phyloP scores from a whole-genome alignment of 371 early-diverging fungal species.

The Lichtheimia ramosa region DNA sequence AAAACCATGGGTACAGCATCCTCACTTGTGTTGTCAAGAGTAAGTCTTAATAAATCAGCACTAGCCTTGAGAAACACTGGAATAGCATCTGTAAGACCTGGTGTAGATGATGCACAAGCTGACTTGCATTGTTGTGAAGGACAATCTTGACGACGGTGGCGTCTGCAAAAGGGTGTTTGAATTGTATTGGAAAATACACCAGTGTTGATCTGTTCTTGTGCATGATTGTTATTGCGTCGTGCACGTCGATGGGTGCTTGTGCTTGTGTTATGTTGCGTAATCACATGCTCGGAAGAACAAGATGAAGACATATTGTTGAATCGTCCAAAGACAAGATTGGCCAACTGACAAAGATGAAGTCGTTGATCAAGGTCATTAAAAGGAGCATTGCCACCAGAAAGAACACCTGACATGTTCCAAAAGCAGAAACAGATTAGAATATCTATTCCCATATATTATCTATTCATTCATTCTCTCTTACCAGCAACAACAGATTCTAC shows the following conservation, averaged over 20 bases:
- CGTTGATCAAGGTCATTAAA: conserved; percentile 56
- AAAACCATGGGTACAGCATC: conserved; percentile 33
- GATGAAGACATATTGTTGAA: conserved; percentile 46
- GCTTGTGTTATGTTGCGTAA: conserved; percentile 23
- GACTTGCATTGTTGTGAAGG: not conserved
- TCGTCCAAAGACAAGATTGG: conserved; percentile 64
- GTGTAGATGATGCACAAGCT: conserved; percentile 6
- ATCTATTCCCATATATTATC: not conserved
- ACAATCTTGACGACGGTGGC: conserved; percentile 30
- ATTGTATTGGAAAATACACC: conserved; percentile 27
- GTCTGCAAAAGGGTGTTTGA: conserved; percentile 36
- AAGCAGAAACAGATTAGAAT: not conserved
- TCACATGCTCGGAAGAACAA: conserved; percentile 35
- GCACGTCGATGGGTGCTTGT: conserved; percentile 10
- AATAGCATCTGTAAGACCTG: conserved; percentile 57
- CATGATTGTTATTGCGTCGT: conserved; percentile 16
- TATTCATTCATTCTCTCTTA: conserved; percentile 6
- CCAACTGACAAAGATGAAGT: conserved; percentile 60
- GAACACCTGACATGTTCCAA: conserved; percentile 37
- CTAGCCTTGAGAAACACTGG: conserved; percentile 59
- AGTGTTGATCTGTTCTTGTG: conserved; percentile 5
- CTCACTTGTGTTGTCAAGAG: conserved; percentile 23
- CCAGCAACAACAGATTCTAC: conserved; percentile 53
- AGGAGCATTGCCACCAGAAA: conserved; percentile 47
- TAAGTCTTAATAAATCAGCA: conserved; percentile 50